A percentile compares a stretch with the other conserved stretches of the same genome.
Conservation (phyloP, 257 asterid species). For the Solanum dulcamara region DNA sequence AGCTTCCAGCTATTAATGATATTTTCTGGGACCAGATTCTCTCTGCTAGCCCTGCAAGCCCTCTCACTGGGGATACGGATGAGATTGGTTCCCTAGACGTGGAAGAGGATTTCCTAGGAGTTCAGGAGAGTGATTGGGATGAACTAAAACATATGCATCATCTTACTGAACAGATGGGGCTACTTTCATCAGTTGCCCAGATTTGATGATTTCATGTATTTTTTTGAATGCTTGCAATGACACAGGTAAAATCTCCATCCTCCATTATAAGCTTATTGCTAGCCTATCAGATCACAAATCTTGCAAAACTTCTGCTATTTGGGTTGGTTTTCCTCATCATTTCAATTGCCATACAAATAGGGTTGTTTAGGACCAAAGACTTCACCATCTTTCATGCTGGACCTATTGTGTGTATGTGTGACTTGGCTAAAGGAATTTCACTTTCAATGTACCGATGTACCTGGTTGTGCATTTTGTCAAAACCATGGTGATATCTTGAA, state of each 20-base stretch:
- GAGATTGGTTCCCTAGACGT: slow-evolving; percentile 20
- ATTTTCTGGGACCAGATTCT: slow-evolving; percentile 84
- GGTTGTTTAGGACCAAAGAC: not conserved
- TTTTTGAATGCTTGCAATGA: not conserved
- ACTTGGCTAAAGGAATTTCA: not conserved
- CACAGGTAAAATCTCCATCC: not conserved
- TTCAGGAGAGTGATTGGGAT: slow-evolving; percentile 44
- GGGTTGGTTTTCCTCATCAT: not conserved
- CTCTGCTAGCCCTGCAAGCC: slow-evolving; percentile 24
- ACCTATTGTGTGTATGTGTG: not conserved
- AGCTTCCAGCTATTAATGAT: slow-evolving; percentile 62
- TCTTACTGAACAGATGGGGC: slow-evolving; percentile 68
- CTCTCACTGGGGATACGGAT: slow-evolving; percentile 38
- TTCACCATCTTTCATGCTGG: not conserved
- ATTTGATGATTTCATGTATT: not conserved
- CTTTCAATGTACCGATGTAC: not conserved
- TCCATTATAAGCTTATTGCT: not conserved
- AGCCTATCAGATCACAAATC: not conserved
- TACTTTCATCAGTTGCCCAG: slow-evolving; percentile 38
- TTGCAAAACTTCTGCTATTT: not conserved
- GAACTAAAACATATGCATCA: slow-evolving; percentile 30
- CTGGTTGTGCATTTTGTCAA: not conserved
- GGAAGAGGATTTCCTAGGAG: slow-evolving; percentile 20
- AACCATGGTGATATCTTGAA: not conserved
- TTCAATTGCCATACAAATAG: not conserved